phyloP scores from a whole-genome alignment of 2,329 filamentous ascomycete species.

The Xylaria sp. region DNA sequence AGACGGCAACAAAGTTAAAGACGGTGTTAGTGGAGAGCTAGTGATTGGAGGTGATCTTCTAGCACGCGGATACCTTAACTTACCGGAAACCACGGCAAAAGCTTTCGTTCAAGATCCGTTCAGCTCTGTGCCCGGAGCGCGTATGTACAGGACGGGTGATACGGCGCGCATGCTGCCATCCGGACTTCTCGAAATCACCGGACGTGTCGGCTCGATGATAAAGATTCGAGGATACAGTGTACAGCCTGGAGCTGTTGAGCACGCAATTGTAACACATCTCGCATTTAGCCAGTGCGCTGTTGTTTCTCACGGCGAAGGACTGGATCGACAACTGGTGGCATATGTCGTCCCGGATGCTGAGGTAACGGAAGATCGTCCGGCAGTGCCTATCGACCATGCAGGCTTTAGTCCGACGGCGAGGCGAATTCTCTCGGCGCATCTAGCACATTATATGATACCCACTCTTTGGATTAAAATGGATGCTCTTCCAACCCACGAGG shows the following conservation, averaged over 20 bases:
- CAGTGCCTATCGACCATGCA: conserved; percentile 73
- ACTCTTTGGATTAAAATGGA: conserved; percentile 80
- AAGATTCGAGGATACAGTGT: conserved; percentile 83
- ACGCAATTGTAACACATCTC: conserved; percentile 74
- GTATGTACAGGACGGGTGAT: conserved; percentile 82
- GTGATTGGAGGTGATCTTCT: conserved; percentile 79
- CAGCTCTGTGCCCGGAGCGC: conserved; percentile 65
- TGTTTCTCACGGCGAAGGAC: conserved; percentile 77
- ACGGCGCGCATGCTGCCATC: conserved; percentile 73
- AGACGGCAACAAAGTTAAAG: conserved; percentile 70
- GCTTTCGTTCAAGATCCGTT: conserved; percentile 77
- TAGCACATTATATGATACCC: conserved; percentile 88
- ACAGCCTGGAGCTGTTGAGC: conserved; percentile 80
- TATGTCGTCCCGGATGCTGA: conserved; percentile 78
- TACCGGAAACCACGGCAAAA: conserved; percentile 80
- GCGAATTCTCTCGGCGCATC: conserved; percentile 69
- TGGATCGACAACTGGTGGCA: conserved; percentile 79
- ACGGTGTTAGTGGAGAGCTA: conserved; percentile 75
- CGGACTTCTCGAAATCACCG: conserved; percentile 78
- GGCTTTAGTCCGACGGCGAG: conserved; percentile 78
- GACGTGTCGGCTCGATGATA: conserved; percentile 82
- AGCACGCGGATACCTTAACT: conserved; percentile 81
- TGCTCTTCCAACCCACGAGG: conserved; percentile 77
- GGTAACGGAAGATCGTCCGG: conserved; percentile 65
- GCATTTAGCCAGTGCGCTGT: conserved; percentile 79